Evolutionary conservation across 352 stramenopile species (phyloP).

Genomic region (Phytophthora hibernalis): DNA sequence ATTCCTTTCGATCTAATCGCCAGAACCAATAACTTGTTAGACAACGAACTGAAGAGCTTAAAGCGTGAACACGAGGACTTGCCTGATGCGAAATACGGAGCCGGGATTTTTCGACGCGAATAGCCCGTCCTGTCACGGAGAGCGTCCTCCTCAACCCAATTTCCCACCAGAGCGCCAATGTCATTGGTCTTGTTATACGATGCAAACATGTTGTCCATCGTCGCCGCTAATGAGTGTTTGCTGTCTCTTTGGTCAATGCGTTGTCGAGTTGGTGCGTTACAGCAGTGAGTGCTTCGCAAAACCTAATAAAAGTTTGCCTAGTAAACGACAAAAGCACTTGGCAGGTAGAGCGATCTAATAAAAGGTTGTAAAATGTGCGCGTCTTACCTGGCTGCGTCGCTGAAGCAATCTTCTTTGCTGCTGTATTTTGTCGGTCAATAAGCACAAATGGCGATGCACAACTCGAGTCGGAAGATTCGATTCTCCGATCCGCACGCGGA

Average conservation of each 20-base stretch:
- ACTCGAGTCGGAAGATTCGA: constrained; percentile 29
- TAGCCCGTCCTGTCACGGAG: constrained; percentile 68
- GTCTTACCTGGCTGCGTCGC: not conserved
- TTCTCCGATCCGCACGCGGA: constrained; percentile 80
- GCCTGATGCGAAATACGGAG: constrained; percentile 41
- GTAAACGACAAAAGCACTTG: constrained; percentile 17
- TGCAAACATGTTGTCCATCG: constrained; percentile 46
- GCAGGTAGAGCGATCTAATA: constrained; percentile 19
- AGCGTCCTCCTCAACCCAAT: constrained; percentile 88
- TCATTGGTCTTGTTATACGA: constrained; percentile 88
- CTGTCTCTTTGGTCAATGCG: constrained; percentile 9
- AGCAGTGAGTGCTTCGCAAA: not conserved
- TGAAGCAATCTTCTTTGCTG: not conserved
- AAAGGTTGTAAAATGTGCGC: constrained; percentile 16
- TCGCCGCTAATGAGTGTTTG: constrained; percentile 1
- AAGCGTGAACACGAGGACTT: not conserved
- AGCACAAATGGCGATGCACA: constrained; percentile 19
- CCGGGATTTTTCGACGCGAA: constrained; percentile 61
- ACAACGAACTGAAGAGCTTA: not conserved
- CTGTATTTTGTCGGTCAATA: not conserved
- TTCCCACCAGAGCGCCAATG: constrained; percentile 77
- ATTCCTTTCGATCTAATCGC: constrained; percentile 47
- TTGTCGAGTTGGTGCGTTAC: constrained; percentile 13
- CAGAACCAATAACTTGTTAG: constrained; percentile 1
- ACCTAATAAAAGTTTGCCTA: constrained; percentile 24